Evolutionary conservation across 192 early-diverging fungal genomes (phyloP), one percentile per base, ranked within the genome.

Genomic region (Coemansia sp.): DNA sequence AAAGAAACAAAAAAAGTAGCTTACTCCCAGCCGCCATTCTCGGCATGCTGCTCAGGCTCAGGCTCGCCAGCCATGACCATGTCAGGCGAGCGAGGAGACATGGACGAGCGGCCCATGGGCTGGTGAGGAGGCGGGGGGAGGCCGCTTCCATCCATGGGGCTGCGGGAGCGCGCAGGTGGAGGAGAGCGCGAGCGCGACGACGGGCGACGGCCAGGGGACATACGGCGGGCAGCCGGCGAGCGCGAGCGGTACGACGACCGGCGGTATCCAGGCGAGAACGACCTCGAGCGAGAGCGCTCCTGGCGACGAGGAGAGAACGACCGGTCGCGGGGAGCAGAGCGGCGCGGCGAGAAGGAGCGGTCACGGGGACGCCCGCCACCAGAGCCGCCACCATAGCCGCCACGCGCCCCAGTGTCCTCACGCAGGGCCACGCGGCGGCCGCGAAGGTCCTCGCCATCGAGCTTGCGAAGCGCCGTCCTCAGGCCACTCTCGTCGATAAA

Each of bases 391-490:
- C 62, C 31, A 63, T 76, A 57, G 24, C 68, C 69, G 3, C 81
- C 74, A 27, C 68, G 40, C 51, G 66, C 24, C 62, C 69, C 86
- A 49, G 72, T 70, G 34, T 86, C 86, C 72, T 88, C 87, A 67
- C 89, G 90, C 49, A 93, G 86, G 65, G 79, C 76, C 18, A 93
- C 79, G 31, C 86, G 78, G 62, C 88, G 87, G 9, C 92, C 92
- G 57, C 88, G 86, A 79, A 93, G 78, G 38, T 89, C 89, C 49
- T 86, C 84, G 74, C 90, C 91, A 62, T 97, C 89, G 70, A 96
- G 91, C 83, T 92, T 92, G 71, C 88, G 87, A 24, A 97, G 72
- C 18, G 97, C 97, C 72, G 90, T 87, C 33, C 94, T 88, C 85
- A 96, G 91, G 63, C 97, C 95, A 47, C 84, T 90, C 63, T 85